A percentile compares a stretch with the other conserved stretches of the same genome.
Evolutionary conservation across 1,284 basidiomycete genomes (phyloP).

Genomic region (Schizopora paradoxa): DNA sequence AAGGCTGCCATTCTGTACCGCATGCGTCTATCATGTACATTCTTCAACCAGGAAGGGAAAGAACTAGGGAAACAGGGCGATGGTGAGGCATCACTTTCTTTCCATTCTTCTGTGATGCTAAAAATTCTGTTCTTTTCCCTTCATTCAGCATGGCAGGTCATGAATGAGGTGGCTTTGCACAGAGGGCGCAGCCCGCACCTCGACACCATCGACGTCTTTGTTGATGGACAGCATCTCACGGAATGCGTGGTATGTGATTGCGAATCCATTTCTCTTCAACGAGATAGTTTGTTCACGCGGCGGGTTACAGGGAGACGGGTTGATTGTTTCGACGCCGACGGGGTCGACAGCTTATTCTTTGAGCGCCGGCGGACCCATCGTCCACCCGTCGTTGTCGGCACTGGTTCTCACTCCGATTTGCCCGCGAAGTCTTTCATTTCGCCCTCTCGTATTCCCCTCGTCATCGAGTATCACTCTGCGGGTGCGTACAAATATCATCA

Average conservation of each 20-base stretch:
- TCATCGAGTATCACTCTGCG: constrained; percentile 79
- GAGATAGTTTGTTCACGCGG: constrained; percentile 13
- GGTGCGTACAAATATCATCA: constrained; percentile 43
- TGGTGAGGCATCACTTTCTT: constrained; percentile 35
- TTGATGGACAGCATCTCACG: constrained; percentile 94
- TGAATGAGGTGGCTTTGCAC: constrained; percentile 96
- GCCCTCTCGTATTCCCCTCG: constrained; percentile 85
- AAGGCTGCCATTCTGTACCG: constrained; percentile 79
- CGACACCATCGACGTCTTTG: constrained; percentile 90
- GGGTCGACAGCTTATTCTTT: constrained; percentile 97
- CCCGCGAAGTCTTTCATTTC: constrained; percentile 88
- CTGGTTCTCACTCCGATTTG: constrained; percentile 93
- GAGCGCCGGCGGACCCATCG: constrained; percentile 93
- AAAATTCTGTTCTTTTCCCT: constrained; percentile 7
- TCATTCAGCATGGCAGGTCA: constrained; percentile 81
- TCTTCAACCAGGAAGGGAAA: constrained; percentile 56
- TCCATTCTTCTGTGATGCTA: not conserved
- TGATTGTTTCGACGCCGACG: constrained; percentile 94
- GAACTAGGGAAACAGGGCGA: constrained; percentile 51
- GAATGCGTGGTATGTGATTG: constrained; percentile 81
- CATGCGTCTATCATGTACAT: constrained; percentile 81
- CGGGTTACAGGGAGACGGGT: constrained; percentile 74
- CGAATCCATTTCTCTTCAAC: constrained; percentile 11
- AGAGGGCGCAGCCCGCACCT: constrained; percentile 89
- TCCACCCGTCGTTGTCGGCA: constrained; percentile 88